Percentiles rank a stretch among this genome's conserved stretches.
Evolutionary conservation across 305 asterid genomes (phyloP).

Genomic region (Fraxinus sp.): DNA sequence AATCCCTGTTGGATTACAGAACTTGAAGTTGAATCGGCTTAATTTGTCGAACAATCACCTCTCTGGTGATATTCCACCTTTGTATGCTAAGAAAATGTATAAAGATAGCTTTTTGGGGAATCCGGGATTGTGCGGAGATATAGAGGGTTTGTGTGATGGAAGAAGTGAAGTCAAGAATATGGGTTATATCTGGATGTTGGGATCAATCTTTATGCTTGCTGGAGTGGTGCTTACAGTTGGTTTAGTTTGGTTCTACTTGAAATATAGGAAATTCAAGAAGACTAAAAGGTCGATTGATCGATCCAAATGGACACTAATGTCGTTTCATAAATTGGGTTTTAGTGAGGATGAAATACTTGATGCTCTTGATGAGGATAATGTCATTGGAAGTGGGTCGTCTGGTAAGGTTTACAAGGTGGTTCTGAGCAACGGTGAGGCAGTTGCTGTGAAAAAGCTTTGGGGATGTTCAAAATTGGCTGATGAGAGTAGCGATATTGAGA

Average conservation of each 20-base stretch:
- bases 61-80: conserved; percentile 73
- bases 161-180: conserved; percentile 36
- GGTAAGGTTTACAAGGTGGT: conserved; percentile 98
- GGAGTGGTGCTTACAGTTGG: conserved; percentile 68
- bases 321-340: conserved; percentile 86
- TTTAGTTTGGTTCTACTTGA: conserved; percentile 61
- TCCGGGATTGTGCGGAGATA: conserved; percentile 79
- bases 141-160: conserved; percentile 65
- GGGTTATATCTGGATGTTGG: conserved; percentile 62
- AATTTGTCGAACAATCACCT: conserved; percentile 76
- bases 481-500: conserved; percentile 62
- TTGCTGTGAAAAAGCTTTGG: conserved; percentile 90
- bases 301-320: conserved; percentile 94
- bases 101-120: conserved; percentile 80
- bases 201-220: conserved; percentile 58
- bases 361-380: conserved; percentile 86
- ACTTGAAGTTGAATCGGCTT: conserved; percentile 80
- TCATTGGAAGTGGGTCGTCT: conserved; percentile 87
- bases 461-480: conserved; percentile 50
- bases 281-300: conserved; percentile 53
- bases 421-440: conserved; percentile 72
- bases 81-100: conserved; percentile 74
- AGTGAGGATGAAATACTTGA: conserved; percentile 76
- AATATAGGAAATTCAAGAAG: conserved; percentile 49
- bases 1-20: conserved; percentile 67